Evolutionary conservation across 306 rosid genomes (phyloP).

Genomic region (Medicago lupulina): DNA sequence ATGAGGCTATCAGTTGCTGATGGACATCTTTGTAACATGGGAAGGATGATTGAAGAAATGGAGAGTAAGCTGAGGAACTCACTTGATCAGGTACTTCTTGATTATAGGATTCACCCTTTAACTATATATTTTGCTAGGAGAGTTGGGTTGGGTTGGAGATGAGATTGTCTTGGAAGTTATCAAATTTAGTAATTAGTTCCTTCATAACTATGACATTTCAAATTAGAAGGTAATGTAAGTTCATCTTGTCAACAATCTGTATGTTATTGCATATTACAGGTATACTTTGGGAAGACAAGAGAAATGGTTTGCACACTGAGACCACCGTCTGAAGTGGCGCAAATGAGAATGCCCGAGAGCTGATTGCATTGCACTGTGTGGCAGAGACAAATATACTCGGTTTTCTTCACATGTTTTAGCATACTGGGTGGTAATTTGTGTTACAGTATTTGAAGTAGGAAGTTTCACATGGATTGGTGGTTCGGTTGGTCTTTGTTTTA

Average conservation of each 20-base stretch:
- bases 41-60: constrained; percentile 99
- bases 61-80: constrained; percentile 97
- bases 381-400: constrained; percentile 18
- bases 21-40: constrained; percentile 97
- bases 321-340: constrained; percentile 85
- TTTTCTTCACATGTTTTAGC: constrained; percentile 37
- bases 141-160: not conserved
- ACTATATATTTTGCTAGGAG: too few relatives aligned
- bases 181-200: constrained; percentile 23
- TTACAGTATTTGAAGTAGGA: constrained; percentile 35
- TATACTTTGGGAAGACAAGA: constrained; percentile 95
- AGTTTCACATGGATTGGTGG: constrained; percentile 37
- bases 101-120: constrained; percentile 17
- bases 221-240: not conserved
- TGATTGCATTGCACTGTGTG: constrained; percentile 39
- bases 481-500: constrained; percentile 23
- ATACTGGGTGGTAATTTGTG: constrained; percentile 34
- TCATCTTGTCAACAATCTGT: not conserved
- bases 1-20: constrained; percentile 83
- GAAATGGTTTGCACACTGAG: constrained; percentile 99
- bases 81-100: constrained; percentile 78
- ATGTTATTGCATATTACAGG: constrained; percentile 53
- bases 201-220: constrained; percentile 19
- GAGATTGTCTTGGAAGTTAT: not conserved
- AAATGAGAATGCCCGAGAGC: constrained; percentile 78